Evolutionary conservation across 768 basidiomycete species (phyloP), one percentile per base, ranked within the genome.

Genomic region (Russula emetica): DNA sequence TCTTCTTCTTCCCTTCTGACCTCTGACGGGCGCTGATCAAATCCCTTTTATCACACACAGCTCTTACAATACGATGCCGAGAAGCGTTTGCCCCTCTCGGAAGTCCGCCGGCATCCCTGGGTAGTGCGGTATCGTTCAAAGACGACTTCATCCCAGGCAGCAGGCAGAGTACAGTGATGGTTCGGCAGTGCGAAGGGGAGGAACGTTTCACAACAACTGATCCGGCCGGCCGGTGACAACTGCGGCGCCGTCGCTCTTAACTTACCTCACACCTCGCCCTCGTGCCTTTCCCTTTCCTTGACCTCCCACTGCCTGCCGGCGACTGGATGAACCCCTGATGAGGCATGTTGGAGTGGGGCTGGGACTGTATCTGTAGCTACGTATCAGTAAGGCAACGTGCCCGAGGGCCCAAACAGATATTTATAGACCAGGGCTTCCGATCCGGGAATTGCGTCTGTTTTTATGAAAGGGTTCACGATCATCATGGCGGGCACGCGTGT

Each of bases 51-150:
- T 67, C 18, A 34, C 67, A 98, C 18, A 34, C 67, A 98, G 96
- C 83, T 98, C 18, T 82, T 98, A 16, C 87, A 84, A 73, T 85
- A 73, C 66, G 61, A 69, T 14, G 62, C 81, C 0, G 74, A 78
- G 55, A 74, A 78, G n/a, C 75, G 82, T 28, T 63, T 83, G 20
- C 75, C 82, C 0, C 71, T 83, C 16, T 63, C 70, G 8, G 76
- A 80, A 16, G 81, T 82, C 24, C 69, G 77, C 22, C 66, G 64
- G 2, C 81, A 82, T 66, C 80, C 81, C 6, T 83, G 82, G 80
- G 36, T 69, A 4, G 73, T 64, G 16, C 59, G 66, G 5, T 45
- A 67, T 53, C 66, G 68, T 22, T 14, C 60, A 52, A 69, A 64
- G 69, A 76, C 24, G 6, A 50, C 62, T 10, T 57, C 60, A 10